A percentile compares a stretch with the other conserved stretches of the same genome.
These are phyloP conservation scores for Dentipellis sp. DNA, from an alignment of 768 basidiomycete species.

Conservation along the genomic window DNA sequence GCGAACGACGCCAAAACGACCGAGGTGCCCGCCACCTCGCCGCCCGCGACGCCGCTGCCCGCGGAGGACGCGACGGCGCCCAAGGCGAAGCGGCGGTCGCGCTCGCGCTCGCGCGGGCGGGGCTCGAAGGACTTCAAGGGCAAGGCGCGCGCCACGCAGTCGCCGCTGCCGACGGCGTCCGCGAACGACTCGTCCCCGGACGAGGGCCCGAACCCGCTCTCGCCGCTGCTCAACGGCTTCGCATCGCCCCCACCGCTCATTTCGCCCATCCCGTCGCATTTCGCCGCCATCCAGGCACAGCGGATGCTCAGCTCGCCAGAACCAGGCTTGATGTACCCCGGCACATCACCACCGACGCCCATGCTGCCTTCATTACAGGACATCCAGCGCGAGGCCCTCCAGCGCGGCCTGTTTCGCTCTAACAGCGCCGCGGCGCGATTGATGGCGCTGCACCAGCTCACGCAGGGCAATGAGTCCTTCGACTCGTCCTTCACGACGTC, in stretches of 20 bases:
- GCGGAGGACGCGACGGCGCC: slow-evolving; percentile 19
- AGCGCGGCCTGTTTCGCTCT: slow-evolving; percentile 67
- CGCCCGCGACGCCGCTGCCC: slow-evolving; percentile 12
- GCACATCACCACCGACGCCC: slow-evolving; percentile 57
- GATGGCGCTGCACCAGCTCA: slow-evolving; percentile 79
- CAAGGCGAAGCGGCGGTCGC: slow-evolving; percentile 55
- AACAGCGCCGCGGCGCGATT: slow-evolving; percentile 81
- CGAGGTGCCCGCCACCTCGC: slow-evolving; percentile 10
- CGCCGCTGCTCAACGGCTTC: slow-evolving; percentile 9
- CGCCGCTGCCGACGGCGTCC: slow-evolving; percentile 33
- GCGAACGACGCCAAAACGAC: slow-evolving; percentile 18
- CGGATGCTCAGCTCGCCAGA: slow-evolving; percentile 31
- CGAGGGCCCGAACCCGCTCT: slow-evolving; percentile 28
- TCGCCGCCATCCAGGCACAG: slow-evolving; percentile 19
- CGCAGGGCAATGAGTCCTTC: slow-evolving; percentile 60
- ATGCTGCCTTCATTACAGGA: slow-evolving; percentile 70
- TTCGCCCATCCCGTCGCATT: slow-evolving; percentile 52
- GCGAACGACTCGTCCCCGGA: slow-evolving; percentile 62
- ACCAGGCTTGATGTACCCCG: slow-evolving; percentile 51
- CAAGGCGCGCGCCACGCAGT: slow-evolving; percentile 26
- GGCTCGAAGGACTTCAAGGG: slow-evolving; percentile 66
- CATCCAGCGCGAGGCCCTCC: slow-evolving; percentile 39
- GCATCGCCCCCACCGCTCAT: slow-evolving; percentile 25
- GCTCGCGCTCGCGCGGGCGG: slow-evolving; percentile 53
- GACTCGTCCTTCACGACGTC: slow-evolving; percentile 36